Evolutionary conservation across 441 rosid species (phyloP), one percentile per base, ranked within the genome.

Genomic region (Brassica hybrid): DNA sequence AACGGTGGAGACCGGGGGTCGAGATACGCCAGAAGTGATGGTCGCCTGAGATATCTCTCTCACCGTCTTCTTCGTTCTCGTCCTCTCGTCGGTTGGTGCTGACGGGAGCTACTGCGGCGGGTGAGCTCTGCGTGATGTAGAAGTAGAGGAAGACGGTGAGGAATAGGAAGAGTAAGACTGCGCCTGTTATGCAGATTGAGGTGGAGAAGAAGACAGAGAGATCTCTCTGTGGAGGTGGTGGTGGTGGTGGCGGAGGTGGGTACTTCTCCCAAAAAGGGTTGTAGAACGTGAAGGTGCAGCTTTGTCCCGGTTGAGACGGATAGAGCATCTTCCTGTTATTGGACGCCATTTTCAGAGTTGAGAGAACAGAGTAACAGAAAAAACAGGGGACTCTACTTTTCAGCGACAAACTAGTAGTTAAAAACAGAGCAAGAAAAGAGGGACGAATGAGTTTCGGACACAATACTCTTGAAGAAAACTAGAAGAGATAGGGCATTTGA

Each of bases 1-100:
- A 87, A 38, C 87, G 92, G 3, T 77, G 83, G 1, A 94, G 86
- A 60, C 98, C 98, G 1, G 75, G 7, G 4, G 90, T 87, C 74
- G 83, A 77, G 92, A 57, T 88, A 79, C 85, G 10, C 82, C 84
- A 67, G 83, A 7, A 77, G 12, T 91, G 89, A 27, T 27, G 32
- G 6, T 27, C 32, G 5, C 32, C 6, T 0, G 23, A 21, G 23
- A 21, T 21, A 21, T 27, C 19, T 23, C 69, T 65, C 19, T 83
- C 56, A 0, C 6, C 38, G 14, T 27, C 32, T 27, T 27, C 32
- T 27, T 27, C 32, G 32, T 27, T 27, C 32, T 76, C 81, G 69
- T 83, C 13, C n/a, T 21, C 57, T 25, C 56, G 38, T 21, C 77
- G 3, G 66, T 7, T 58, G 63, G 76, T 23, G 54, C 8, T n/a